Percentiles rank a stretch among this genome's conserved stretches.
phyloP scores from a whole-genome alignment of 768 basidiomycete genomes.

The Royoungia palumana region DNA sequence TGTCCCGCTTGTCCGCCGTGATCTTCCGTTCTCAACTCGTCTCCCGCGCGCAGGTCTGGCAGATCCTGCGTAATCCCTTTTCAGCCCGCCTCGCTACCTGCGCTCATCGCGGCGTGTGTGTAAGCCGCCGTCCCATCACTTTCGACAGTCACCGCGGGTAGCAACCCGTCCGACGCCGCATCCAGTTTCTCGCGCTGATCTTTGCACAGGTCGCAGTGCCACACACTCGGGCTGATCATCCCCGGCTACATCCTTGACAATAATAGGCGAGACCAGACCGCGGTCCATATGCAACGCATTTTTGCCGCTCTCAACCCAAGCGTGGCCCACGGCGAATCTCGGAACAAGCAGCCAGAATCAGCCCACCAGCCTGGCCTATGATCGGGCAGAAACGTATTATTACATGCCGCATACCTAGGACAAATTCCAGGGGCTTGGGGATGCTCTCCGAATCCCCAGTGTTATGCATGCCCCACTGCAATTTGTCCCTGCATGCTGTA shows the following conservation, averaged over 20 bases:
- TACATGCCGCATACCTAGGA: neutral
- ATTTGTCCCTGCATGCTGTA: constrained; percentile 5
- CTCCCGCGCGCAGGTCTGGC: too few species aligned
- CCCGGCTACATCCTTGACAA: constrained; percentile 2
- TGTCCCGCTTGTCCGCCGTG: constrained; percentile 17
- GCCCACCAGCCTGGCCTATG: too few species aligned
- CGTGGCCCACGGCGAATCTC: constrained; percentile 16
- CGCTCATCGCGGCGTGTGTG: neutral
- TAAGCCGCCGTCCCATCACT: neutral
- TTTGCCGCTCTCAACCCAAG: neutral
- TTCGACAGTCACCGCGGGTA: constrained; percentile 1
- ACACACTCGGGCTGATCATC: constrained; percentile 6
- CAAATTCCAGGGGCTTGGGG: constrained; percentile 6
- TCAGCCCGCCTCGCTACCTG: neutral
- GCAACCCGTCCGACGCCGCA: neutral
- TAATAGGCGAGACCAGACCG: constrained; percentile 9
- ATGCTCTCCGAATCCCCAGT: constrained; percentile 3
- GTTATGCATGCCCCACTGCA: constrained; percentile 3
- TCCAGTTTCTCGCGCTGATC: constrained; percentile 15
- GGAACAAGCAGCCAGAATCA: constrained; percentile 1
- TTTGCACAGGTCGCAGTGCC: constrained; percentile 10
- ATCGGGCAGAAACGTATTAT: too few species aligned
- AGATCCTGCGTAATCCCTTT: too few species aligned
- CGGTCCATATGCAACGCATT: too few species aligned
- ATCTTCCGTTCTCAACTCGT: neutral